Conservation (phyloP, 2,329 filamentous ascomycete genomes). For the Pseudogymnoascus sp. region DNA sequence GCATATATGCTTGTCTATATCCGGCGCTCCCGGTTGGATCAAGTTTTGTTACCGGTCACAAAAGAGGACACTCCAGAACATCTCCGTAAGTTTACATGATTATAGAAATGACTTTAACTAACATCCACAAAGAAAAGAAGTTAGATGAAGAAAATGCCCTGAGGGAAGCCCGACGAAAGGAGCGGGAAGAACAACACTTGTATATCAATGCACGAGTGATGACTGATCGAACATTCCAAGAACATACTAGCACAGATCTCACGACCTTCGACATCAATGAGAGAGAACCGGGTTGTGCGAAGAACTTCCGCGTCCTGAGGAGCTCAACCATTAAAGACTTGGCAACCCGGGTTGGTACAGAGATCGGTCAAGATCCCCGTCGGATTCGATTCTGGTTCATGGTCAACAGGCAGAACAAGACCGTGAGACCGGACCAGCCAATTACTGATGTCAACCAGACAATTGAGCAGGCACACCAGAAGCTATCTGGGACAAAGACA, state of each 20-base stretch:
- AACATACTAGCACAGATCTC: slow-evolving; percentile 79
- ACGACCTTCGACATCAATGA: slow-evolving; percentile 54
- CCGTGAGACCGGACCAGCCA: slow-evolving; percentile 80
- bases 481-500: slow-evolving; percentile 59
- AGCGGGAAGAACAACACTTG: slow-evolving; percentile 87
- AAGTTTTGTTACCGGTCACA: slow-evolving; percentile 69
- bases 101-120: slow-evolving; percentile 17
- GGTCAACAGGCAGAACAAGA: slow-evolving; percentile 98
- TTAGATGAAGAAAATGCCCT: slow-evolving; percentile 75
- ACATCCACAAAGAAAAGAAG: slow-evolving; percentile 47
- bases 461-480: slow-evolving; percentile 63
- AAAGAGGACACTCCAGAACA: slow-evolving; percentile 73
- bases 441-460: slow-evolving; percentile 70
- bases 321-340: slow-evolving; percentile 72
- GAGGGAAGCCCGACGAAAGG: slow-evolving; percentile 70
- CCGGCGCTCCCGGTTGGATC: slow-evolving; percentile 74
- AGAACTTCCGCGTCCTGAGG: slow-evolving; percentile 63
- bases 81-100: slow-evolving; percentile 49
- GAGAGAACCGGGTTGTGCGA: slow-evolving; percentile 59
- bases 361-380: slow-evolving; percentile 59
- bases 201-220: slow-evolving; percentile 81
- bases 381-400: slow-evolving; percentile 85
- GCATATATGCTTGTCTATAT: slow-evolving; percentile 99
- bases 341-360: slow-evolving; percentile 58
- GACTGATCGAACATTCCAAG: slow-evolving; percentile 70